Evolutionary conservation across 2,329 filamentous ascomycete species (phyloP).

Genomic region (Acrodontium crateriforme): DNA sequence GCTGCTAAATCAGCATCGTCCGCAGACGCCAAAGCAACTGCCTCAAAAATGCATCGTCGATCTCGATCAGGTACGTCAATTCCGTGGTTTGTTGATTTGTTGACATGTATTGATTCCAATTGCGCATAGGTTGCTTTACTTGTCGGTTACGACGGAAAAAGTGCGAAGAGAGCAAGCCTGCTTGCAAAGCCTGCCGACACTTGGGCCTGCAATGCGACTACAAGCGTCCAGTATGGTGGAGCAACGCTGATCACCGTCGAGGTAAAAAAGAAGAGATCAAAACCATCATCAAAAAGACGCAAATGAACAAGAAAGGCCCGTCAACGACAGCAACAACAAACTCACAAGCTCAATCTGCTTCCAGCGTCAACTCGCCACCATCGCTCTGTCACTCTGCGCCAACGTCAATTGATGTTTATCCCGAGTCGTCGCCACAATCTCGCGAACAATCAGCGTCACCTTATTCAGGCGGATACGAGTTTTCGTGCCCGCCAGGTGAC

Average conservation of each 20-base stretch:
- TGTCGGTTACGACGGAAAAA: conserved; percentile 56
- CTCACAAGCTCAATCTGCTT: conserved; percentile 24
- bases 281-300: conserved; percentile 92
- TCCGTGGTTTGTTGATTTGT: conserved; percentile 7
- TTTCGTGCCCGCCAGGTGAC: conserved; percentile 46
- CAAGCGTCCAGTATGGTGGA: conserved; percentile 95
- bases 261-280: conserved; percentile 93
- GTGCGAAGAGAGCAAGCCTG: conserved; percentile 53
- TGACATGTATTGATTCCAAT: conserved; percentile 7
- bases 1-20: conserved; percentile 33
- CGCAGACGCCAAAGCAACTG: conserved; percentile 43
- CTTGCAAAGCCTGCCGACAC: conserved; percentile 50
- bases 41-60: conserved; percentile 80
- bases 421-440: conserved; percentile 57
- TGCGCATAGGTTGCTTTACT: conserved; percentile 54
- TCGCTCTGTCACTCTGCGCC: conserved; percentile 60
- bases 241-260: conserved; percentile 73
- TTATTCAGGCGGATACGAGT: conserved; percentile 49
- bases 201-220: conserved; percentile 87
- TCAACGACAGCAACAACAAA: conserved; percentile 16
- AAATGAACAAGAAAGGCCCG: conserved; percentile 74
- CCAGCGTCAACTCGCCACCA: conserved; percentile 51
- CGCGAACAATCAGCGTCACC: conserved; percentile 69
- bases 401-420: conserved; percentile 60
- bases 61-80: conserved; percentile 74